Base-by-base conservation (phyloP, 1,284 basidiomycete genomes). In the Chalciporus sp. region DNA sequence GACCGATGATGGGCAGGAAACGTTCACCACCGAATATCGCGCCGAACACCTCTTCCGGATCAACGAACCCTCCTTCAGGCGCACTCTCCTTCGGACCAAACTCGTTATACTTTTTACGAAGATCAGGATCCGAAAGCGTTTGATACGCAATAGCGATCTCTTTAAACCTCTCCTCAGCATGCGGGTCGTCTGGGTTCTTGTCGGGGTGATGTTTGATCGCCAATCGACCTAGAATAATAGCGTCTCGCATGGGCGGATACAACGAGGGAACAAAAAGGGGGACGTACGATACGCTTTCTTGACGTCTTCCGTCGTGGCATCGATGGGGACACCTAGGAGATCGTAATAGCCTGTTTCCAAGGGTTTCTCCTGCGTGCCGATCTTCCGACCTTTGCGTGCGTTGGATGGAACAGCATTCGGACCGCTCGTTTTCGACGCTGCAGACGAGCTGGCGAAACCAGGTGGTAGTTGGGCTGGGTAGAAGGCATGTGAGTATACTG, bases 91-190 rank as follows among this genome's bases (percentile, higher is more conserved):
- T 90, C 0, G 88, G 76, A 3, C 90, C 90, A 63, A 90, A 92
- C 66, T 97, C 94, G 72, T 99, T 98, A 76, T 98, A 98, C 73
- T 96, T 97, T 63, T 85, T 84, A 29, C 95, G 84, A 4, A 96
- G 79, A 7, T 74, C 78, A 0, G 90, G 85, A 64, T 99, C 96
- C 0, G 93, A 95, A 1, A 99, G 82, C 5, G 94, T 88, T 74
- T 93, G 82, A 67, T 95, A 95, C 1, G 92, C 93, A 47, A 94
- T 90, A 0, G 92, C 88, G 61, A 95, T 93, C 60, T 88, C 81
- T 68, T 95, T 93, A 79, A 95, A 95, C 49, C 83, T 81, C 63
- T 97, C 95, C 70, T 93, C 94, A 0, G 94, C 95, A 53, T 86
- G 79, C 0, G 94, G 94, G 72, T 98, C 94, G 66, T 94, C 88